Evolutionary conservation across 192 early-diverging fungal genomes (phyloP), one percentile per base, ranked within the genome.

Genomic region (Linderina pennispora): DNA sequence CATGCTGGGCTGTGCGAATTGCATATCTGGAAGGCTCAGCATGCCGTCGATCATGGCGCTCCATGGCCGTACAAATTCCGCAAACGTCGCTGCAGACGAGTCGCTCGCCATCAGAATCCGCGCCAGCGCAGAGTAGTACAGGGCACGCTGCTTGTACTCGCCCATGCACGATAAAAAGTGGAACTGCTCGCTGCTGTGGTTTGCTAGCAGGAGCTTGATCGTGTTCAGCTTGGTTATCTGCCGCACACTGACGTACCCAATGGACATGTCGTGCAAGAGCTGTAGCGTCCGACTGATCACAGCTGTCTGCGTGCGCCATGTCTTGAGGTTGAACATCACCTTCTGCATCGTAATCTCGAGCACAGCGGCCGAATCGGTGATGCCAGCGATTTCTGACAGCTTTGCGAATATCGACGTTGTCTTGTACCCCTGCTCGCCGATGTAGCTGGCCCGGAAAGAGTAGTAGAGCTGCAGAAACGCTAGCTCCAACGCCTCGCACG

Each of bases 401-500:
- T 76, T 55, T 0, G 65, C 59, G 43, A 84, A 93, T 7, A 90
- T 80, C 47, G 90, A 70, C 0, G 79, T 62, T 6, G 65, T 74
- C 36, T 74, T 73, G 36, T 75, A 62, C 17, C 74, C 53, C 20
- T 75, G 73, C 50, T 91, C 87, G 43, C 91, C 84, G 21, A 93
- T 77, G 52, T 93, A 93, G 15, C 80, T 80, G 39, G 86, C 83
- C 9, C 85, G 74, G 59, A 94, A 93, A 36, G 77, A 68, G 5
- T 73, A 75, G 55, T 87, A 88, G 43, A 92, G 80, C 53, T 83
- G 84, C n/a, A 91, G 43, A 45, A 94, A 80, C 8, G 90, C 82
- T 32, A 82, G 70, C 54, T 92, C 88, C 2, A 95, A 68, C 33
- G 80, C 75, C 43, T 82, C 78, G 53, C 76, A 74, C 2, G 74